A percentile compares a stretch with the other conserved stretches of the same genome.
Evolutionary conservation across 208 protist species (phyloP).

Genomic region (Phytomonas sp.): DNA sequence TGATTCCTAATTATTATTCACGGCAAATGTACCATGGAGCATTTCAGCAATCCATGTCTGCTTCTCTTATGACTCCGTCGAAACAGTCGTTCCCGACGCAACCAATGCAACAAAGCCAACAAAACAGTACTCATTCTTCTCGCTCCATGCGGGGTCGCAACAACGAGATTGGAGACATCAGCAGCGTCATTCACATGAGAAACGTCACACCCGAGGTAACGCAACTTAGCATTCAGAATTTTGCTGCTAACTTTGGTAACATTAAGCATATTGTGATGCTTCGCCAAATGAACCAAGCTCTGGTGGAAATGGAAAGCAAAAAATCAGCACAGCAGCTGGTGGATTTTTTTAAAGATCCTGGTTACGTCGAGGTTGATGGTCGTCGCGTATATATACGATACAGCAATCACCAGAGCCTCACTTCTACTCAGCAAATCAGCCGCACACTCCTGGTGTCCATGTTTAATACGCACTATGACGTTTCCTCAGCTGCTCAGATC

Average conservation of each 20-base stretch:
- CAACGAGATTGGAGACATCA: slow-evolving; percentile 84
- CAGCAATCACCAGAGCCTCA: slow-evolving; percentile 86
- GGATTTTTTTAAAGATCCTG: slow-evolving; percentile 77
- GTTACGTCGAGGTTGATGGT: slow-evolving; percentile 86
- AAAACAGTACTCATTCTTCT: not conserved
- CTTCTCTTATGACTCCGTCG: not conserved
- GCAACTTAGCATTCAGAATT: slow-evolving; percentile 83
- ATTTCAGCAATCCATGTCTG: slow-evolving; percentile 20
- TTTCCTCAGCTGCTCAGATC: slow-evolving; percentile 71
- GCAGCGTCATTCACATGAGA: slow-evolving; percentile 83
- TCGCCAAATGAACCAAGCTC: slow-evolving; percentile 89
- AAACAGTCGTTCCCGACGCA: slow-evolving; percentile 8
- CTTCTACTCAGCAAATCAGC: slow-evolving; percentile 80
- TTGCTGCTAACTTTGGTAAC: slow-evolving; percentile 82
- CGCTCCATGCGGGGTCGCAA: slow-evolving; percentile 33
- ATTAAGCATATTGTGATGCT: slow-evolving; percentile 92
- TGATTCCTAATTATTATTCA: slow-evolving; percentile 37
- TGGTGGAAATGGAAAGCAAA: slow-evolving; percentile 87
- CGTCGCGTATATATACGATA: slow-evolving; percentile 89
- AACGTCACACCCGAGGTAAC: slow-evolving; percentile 89
- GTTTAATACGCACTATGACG: slow-evolving; percentile 91
- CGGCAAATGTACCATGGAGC: slow-evolving; percentile 19
- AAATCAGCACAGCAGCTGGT: slow-evolving; percentile 85
- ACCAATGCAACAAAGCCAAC: slow-evolving; percentile 2
- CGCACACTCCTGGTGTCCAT: slow-evolving; percentile 87